A percentile compares a stretch with the other conserved stretches of the same genome.
These are phyloP conservation scores for Musa acuminata DNA, from an alignment of 176 grass and related monocot species.

Conservation along the genomic window DNA sequence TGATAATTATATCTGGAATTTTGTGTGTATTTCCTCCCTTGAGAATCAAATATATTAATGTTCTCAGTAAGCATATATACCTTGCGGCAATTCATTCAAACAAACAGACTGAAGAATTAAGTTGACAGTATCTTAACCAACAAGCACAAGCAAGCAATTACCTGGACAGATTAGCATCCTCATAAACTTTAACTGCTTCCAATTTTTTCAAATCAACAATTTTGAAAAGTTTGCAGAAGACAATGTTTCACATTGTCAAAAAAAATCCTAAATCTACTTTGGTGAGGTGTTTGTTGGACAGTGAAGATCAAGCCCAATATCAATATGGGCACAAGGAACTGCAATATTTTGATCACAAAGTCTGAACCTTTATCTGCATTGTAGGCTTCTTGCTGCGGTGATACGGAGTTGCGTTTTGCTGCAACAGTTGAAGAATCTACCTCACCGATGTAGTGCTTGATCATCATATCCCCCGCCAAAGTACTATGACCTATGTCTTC, in stretches of 20 bases:
- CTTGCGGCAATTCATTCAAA: too few species aligned
- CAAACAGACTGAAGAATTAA: too few species aligned
- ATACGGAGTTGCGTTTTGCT: constrained; percentile 14
- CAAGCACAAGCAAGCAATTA: not conserved
- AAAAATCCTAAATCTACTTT: constrained; percentile 21
- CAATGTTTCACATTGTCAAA: too few species aligned
- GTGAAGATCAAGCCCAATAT: constrained; percentile 28
- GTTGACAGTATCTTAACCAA: not conserved
- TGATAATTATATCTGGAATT: too few species aligned
- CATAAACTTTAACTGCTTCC: not conserved
- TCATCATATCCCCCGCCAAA: constrained; percentile 55
- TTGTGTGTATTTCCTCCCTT: too few species aligned
- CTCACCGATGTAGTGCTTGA: constrained; percentile 51
- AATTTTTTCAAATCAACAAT: not conserved
- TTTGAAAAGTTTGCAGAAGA: not conserved
- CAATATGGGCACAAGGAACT: constrained; percentile 27
- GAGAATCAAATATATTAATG: too few species aligned
- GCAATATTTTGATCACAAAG: constrained; percentile 26
- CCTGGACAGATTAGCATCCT: not conserved
- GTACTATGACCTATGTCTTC: constrained; percentile 65
- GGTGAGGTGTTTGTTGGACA: constrained; percentile 27
- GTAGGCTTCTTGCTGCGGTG: not conserved
- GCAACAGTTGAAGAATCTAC: constrained; percentile 47
- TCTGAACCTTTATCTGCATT: not conserved
- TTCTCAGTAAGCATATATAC: too few species aligned